These are phyloP conservation scores for Penicillium sp. DNA, from an alignment of 2,329 filamentous ascomycete genomes.

Conservation along the genomic window DNA sequence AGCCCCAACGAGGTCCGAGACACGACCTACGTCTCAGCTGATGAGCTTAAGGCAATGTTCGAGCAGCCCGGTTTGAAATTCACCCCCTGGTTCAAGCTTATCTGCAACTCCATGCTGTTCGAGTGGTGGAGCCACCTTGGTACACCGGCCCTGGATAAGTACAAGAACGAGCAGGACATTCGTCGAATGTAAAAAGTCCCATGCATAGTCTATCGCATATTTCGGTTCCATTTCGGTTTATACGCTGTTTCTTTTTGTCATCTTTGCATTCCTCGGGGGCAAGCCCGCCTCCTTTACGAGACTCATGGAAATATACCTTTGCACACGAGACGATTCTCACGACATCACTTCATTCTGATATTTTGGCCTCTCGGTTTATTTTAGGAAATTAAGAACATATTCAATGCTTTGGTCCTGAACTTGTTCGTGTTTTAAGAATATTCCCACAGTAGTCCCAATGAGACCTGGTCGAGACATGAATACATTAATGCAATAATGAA, in stretches of 20 bases:
- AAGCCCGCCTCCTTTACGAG: slow-evolving; percentile 1
- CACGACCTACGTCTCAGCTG: slow-evolving; percentile 77
- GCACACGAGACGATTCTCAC: slow-evolving; percentile 2
- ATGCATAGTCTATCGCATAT: background rate
- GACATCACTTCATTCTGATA: background rate
- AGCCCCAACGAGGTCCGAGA: slow-evolving; percentile 90
- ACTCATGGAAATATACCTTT: slow-evolving; percentile 20
- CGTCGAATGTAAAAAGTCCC: slow-evolving; percentile 66
- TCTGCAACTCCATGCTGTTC: slow-evolving; percentile 95
- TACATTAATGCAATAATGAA: background rate
- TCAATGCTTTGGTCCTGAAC: background rate
- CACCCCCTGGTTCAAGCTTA: slow-evolving; percentile 99
- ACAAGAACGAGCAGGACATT: slow-evolving; percentile 81
- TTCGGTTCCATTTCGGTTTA: background rate
- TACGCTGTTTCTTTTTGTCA: background rate
- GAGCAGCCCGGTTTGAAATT: slow-evolving; percentile 77
- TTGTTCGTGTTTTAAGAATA: background rate
- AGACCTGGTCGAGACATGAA: background rate
- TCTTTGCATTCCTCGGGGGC: slow-evolving; percentile 11
- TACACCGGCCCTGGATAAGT: slow-evolving; percentile 75
- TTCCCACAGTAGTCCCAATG: background rate
- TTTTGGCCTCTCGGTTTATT: slow-evolving; percentile 1
- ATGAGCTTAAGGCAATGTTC: slow-evolving; percentile 83
- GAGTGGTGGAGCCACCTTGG: slow-evolving; percentile 91
- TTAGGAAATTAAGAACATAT: background rate